Conservation (phyloP, 805 yeast genomes). For the Starmerella davenportii region DNA sequence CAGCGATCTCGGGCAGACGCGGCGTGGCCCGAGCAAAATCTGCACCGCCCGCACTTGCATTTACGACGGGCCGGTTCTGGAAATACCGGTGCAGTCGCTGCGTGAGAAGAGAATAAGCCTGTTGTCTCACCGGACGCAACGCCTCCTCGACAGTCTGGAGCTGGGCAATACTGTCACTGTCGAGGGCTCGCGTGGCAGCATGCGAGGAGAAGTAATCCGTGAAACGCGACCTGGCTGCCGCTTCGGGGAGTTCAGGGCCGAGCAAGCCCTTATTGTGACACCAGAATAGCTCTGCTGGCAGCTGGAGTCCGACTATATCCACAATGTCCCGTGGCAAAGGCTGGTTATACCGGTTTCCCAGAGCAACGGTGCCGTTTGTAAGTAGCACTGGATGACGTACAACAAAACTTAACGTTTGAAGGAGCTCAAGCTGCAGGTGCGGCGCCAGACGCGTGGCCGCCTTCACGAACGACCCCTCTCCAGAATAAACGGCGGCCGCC, state of each 20-base stretch:
- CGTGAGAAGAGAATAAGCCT: slow-evolving; percentile 49
- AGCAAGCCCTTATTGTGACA: slow-evolving; percentile 65
- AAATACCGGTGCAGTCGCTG: slow-evolving; percentile 65
- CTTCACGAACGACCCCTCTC: slow-evolving; percentile 10
- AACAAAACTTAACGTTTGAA: slow-evolving; percentile 29
- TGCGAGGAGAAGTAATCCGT: slow-evolving; percentile 30
- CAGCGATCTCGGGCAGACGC: slow-evolving; percentile 1
- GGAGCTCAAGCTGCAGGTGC: slow-evolving; percentile 44
- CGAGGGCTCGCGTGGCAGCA: background rate
- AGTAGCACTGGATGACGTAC: slow-evolving; percentile 60
- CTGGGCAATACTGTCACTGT: slow-evolving; percentile 15
- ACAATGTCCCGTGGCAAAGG: slow-evolving; percentile 60
- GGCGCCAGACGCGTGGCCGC: slow-evolving; percentile 6
- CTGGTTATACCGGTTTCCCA: slow-evolving; percentile 30
- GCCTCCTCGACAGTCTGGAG: slow-evolving; percentile 32
- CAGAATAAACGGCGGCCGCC: slow-evolving; percentile 2
- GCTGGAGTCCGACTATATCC: slow-evolving; percentile 61
- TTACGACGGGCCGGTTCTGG: slow-evolving; percentile 48
- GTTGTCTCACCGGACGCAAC: slow-evolving; percentile 34
- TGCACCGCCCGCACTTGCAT: slow-evolving; percentile 9
- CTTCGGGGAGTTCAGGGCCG: slow-evolving; percentile 43
- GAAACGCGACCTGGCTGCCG: slow-evolving; percentile 45
- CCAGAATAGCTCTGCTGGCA: slow-evolving; percentile 72
- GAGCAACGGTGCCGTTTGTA: slow-evolving; percentile 48
- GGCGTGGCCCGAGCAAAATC: slow-evolving; percentile 5